Evolutionary conservation across 306 rosid genomes (phyloP).

Genomic region (Ochetophila trinervis): DNA sequence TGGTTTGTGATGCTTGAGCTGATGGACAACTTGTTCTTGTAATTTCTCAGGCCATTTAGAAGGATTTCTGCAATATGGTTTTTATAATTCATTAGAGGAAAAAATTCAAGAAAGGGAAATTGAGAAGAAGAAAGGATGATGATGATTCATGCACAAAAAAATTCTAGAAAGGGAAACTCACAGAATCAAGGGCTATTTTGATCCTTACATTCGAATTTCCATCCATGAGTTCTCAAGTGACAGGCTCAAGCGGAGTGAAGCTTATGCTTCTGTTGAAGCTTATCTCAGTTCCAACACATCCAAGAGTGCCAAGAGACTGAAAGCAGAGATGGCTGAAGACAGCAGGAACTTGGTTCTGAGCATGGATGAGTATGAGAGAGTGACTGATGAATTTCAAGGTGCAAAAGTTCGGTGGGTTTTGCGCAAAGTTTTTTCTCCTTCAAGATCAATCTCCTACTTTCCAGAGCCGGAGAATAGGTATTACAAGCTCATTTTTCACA

Average conservation of each 20-base stretch:
- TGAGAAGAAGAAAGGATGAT: too few relatives aligned
- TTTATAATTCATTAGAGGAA: too few relatives aligned
- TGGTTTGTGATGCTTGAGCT: neutral
- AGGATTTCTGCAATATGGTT: too few relatives aligned
- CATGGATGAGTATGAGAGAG: constrained; percentile 79
- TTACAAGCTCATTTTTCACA: constrained; percentile 61
- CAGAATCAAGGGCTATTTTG: constrained; percentile 44
- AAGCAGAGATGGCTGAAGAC: constrained; percentile 76
- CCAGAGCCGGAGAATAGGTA: constrained; percentile 66
- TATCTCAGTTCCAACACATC: constrained; percentile 77
- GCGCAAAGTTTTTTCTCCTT: constrained; percentile 37
- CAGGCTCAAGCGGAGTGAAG: constrained; percentile 73
- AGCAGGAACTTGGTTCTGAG: constrained; percentile 54
- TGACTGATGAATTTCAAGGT: constrained; percentile 57
- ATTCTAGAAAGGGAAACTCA: constrained; percentile 39
- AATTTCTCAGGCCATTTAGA: neutral
- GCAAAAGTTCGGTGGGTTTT: constrained; percentile 61
- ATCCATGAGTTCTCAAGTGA: constrained; percentile 77
- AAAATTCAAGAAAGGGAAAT: too few relatives aligned
- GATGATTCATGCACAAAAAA: too few relatives aligned
- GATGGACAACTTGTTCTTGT: neutral
- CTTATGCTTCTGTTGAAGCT: constrained; percentile 67
- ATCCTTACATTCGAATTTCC: constrained; percentile 69
- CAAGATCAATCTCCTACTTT: constrained; percentile 49
- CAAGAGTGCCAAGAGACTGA: constrained; percentile 67